Evolutionary conservation across 164 flowering plant species (phyloP), one percentile per base, ranked within the genome.

Genomic region (Litsea cubeba): DNA sequence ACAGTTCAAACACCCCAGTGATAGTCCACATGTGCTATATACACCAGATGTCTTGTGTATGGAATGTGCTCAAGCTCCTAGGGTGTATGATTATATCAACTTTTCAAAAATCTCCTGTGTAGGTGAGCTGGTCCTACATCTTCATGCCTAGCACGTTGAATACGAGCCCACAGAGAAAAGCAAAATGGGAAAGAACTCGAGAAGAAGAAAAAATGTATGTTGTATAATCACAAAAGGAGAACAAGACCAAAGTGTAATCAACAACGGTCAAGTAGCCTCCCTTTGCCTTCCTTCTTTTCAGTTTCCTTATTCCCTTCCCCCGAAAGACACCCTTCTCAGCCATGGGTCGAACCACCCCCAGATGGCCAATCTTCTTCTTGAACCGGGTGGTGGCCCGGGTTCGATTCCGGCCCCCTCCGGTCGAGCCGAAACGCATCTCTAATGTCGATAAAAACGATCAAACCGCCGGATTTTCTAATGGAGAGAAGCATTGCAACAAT

Each of bases 391-490:
- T 86, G 79, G 84, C 91, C 28, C 88, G 83, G 24, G 82, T 82
- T 11, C 83, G 87, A 70, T 85, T 86, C 49, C 90, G 92, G 6
- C 85, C 92, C 3, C 90, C 89, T 1, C 77, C 87, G 17, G 71
- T 83, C 5, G 87, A 86, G 65, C 67, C 86, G 71, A 84, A 82
- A 71, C 76, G 76, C 8, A 74, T 54, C 12, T 40, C 46, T 0
- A 73, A 68, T 60, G 75, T 79, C 62, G n/a, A 50, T 3, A 66
- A 76, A 72, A 50, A 49, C 28, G 80, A 82, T 64, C 68, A 18
- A 24, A 28, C 7, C 62, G 22, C 30, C 25, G 69, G 50, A 20
- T 17, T 32, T 60, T 40, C 50, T 26, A 20, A 40, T 17, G 62
- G 50, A 6, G 82, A 72, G 68, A 79, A 77, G 60, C 66, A 58